Conservation (phyloP, 2,329 filamentous ascomycete species). For the Capronia epimyces region DNA sequence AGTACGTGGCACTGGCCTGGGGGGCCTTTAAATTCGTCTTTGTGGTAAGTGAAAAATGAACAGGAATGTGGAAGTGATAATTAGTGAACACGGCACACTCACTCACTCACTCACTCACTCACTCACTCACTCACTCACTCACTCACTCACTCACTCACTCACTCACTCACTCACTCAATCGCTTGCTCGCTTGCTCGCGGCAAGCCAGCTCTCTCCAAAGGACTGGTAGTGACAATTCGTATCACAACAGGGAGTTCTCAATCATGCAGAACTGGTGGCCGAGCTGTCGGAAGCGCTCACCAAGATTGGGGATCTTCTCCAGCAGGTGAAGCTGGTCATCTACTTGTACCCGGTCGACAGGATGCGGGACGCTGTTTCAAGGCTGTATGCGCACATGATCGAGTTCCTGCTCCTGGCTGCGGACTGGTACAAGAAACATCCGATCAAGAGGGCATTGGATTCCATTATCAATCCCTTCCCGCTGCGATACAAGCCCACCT, state of each 20-base stretch:
- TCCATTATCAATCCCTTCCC: too few species aligned
- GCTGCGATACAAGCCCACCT: too few species aligned
- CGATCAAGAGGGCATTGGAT: too few species aligned
- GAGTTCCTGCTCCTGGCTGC: neutral
- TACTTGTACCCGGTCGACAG: neutral
- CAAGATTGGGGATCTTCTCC: neutral
- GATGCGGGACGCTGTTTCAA: neutral
- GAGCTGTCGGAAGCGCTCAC: neutral
- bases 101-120: too few species aligned
- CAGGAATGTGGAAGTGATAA: neutral
- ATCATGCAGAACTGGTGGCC: neutral
- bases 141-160: too few species aligned
- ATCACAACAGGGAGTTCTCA: neutral
- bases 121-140: too few species aligned
- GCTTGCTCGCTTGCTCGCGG: too few species aligned
- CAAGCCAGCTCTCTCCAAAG: too few species aligned
- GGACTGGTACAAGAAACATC: neutral
- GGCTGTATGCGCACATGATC: neutral
- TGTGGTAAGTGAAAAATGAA: neutral
- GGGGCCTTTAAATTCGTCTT: slow-evolving; percentile 31
- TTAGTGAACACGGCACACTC: neutral
- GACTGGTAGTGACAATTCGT: too few species aligned
- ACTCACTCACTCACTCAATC: too few species aligned
- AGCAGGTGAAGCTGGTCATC: neutral
- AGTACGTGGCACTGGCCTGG: slow-evolving; percentile 33